Base-by-base conservation (phyloP, 495 filamentous ascomycete species). In the Sabuloglossum arenarium region DNA sequence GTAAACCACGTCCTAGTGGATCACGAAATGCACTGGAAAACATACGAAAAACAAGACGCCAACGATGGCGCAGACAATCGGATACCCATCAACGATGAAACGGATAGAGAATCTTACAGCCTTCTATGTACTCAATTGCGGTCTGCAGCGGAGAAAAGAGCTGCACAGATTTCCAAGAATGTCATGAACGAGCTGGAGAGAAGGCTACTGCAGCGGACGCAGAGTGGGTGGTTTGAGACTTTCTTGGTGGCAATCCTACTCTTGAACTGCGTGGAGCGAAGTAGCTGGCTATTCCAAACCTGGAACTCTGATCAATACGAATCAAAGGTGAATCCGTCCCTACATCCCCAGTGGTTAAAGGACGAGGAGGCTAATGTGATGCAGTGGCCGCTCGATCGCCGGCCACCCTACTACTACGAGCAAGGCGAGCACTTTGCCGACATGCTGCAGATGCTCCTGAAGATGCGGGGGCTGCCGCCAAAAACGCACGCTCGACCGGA, bases 191-290 rank as follows among this genome's bases (percentile, higher is more conserved):
- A 83, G 34, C 77, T 94, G 19, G 85, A 90, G 63, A 78, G 80
- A 9, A 71, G 77, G 25, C 71, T 86, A 3, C 69, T 90, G n/a
- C 81, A 84, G 59, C 79, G 84, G 46, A 77, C 79, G 63, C 81
- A 86, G 66, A 75, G 73, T 43, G 81, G 75, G 58, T 76, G 77
- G 61, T 87, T 88, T 58, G 79, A 81, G 61, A 86, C 82, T 46
- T 89, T 85, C 66, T 70, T 90, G 16, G 78, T 81, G 3, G 77
- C 81, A 12, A 67, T 90, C 56, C 75, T 91, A 34, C 73, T 90
- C 19, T 70, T 91, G 37, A 85, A 82, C 65, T 87, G 84, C 56
- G 76, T 89, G 10, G 86, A 91, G 67, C 82, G 86, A 64, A 83
- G 82, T n/a, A 84, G 79, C 54, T 89, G 85, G 81, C 74, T 85